phyloP scores from a whole-genome alignment of 2,329 filamentous ascomycete species.

The Phyllosticta citribraziliensis region DNA sequence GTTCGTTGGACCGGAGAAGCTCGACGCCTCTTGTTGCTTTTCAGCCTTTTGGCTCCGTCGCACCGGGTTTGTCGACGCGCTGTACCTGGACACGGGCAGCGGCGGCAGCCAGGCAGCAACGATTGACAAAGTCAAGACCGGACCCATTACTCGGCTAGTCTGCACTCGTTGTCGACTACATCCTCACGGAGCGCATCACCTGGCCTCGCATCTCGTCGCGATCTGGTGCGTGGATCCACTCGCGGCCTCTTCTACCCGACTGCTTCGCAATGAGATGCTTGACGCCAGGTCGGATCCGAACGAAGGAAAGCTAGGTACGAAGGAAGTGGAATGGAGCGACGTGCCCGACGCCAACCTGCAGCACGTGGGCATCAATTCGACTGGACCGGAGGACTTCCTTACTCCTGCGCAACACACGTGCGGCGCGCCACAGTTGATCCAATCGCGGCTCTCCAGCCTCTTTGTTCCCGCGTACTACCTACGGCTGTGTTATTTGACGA shows the following conservation, averaged over 20 bases:
- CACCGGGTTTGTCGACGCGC: no score
- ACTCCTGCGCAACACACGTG: neutral
- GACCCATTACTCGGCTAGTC: neutral
- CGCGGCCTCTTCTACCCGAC: neutral
- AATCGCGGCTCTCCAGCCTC: neutral
- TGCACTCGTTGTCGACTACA: neutral
- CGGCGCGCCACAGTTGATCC: neutral
- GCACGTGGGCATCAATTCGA: neutral
- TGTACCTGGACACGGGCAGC: no score
- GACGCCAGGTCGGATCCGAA: neutral
- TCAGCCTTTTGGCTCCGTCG: no score
- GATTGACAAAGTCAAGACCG: neutral
- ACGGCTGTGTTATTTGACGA: neutral
- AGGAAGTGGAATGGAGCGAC: neutral
- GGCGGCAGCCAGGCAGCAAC: no score
- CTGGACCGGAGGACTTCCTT: neutral
- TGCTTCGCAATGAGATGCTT: neutral
- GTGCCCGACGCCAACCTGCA: neutral
- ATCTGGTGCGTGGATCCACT: neutral
- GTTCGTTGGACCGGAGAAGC: no score
- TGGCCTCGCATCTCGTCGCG: neutral
- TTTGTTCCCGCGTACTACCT: neutral
- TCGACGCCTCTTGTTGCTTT: no score
- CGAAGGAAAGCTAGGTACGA: no score
- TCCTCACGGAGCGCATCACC: no score